Base-by-base conservation (phyloP, 257 asterid species). In the Penstemon davidsonii region DNA sequence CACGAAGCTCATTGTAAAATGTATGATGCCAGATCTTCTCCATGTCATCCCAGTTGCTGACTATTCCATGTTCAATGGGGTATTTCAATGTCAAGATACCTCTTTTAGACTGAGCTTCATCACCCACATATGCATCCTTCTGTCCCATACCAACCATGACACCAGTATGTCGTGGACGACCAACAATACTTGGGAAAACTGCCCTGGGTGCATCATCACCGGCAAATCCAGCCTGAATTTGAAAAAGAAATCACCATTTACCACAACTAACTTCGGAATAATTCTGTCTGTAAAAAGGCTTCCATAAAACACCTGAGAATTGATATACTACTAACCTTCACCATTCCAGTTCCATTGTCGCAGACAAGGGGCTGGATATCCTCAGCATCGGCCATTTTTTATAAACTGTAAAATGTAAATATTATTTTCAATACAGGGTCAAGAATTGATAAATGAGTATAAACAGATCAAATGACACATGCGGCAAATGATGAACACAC, bases 31-130 rank as follows among this genome's bases (percentile, higher is more conserved):
- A 81, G 49, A 77, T 81, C 76, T 81, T 81, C 68, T 82, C 86
- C 86, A 82, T 82, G 66, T 78, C 86, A 76, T 78, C 86, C 83
- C 86, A 82, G 64, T 78, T 81, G 81, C 60, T 81, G 44, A 81
- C 83, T 61, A 81, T 81, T 5, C 83, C 86, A 11, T 78, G 86
- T 60, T 81, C 86, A 55, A 81, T 81, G 12, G 86, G 86, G 50
- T 81, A 81, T 50, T 75, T 75, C 41, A 75, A 19, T 55, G 77
- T 73, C 64, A 73, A 59, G 42, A 73, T 73, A 73, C 77, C 77
- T 66, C 77, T 73, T 68, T 73, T 73, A 45, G 77, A 73, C 42
- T 73, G 77, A 65, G 77, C 77, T 58, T 73, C 77, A 51, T 73
- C 77, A 58, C 77, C 77, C 64, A 73, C 77, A 3, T 73, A 73